phyloP scores from a whole-genome alignment of 2,329 filamentous ascomycete species.

The Epichloe uncinata region DNA sequence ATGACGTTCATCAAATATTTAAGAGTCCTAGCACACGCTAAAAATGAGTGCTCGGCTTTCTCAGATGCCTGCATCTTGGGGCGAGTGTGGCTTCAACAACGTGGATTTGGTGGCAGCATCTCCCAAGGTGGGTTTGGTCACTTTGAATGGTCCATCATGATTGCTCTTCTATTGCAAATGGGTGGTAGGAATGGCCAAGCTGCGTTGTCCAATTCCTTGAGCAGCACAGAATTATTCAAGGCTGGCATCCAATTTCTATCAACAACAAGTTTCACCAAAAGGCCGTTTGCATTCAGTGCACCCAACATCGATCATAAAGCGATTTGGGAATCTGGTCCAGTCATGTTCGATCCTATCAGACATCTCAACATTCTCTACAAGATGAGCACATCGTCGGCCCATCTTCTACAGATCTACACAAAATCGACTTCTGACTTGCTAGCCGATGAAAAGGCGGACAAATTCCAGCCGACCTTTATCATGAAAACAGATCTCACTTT shows the following conservation, averaged over 20 bases:
- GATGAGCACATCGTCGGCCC: conserved; percentile 77
- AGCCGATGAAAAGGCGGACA: conserved; percentile 58
- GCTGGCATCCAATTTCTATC: conserved; percentile 80
- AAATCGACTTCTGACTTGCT: conserved; percentile 61
- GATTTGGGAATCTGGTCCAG: conserved; percentile 39
- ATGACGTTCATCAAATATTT: conserved; percentile 61
- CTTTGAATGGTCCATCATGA: conserved; percentile 78
- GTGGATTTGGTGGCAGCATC: conserved; percentile 61
- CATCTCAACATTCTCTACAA: conserved; percentile 79
- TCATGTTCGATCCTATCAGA: conserved; percentile 64
- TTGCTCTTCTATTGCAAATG: conserved; percentile 68
- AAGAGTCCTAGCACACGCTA: conserved; percentile 56
- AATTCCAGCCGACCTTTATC: conserved; percentile 80
- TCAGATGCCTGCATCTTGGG: conserved; percentile 77
- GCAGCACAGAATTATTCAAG: conserved; percentile 89
- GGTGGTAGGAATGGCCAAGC: conserved; percentile 59
- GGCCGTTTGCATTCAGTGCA: conserved; percentile 41
- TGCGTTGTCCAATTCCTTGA: conserved; percentile 66
- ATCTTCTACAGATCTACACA: conserved; percentile 59
- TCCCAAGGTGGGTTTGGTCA: conserved; percentile 75
- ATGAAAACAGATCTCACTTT: conserved; percentile 39
- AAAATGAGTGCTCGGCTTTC: conserved; percentile 59
- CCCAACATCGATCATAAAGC: conserved; percentile 18
- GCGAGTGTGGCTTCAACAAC: conserved; percentile 77
- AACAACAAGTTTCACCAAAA: conserved; percentile 56